phyloP scores from a whole-genome alignment of 192 early-diverging fungal genomes.

The Coemansia sp. region DNA sequence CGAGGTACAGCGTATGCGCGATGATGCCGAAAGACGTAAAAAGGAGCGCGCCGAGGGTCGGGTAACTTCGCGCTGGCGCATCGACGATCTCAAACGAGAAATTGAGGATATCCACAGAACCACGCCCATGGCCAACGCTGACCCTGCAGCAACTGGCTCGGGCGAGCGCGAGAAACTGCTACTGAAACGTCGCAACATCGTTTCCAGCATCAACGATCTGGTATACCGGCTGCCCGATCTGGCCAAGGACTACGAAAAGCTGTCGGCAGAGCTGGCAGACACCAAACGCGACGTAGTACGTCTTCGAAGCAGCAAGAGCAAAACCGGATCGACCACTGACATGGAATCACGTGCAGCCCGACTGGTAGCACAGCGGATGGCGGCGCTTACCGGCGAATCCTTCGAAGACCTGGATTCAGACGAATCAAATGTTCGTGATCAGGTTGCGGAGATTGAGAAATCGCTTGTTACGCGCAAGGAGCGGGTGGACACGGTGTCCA shows the following conservation, averaged over 20 bases:
- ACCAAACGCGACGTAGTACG: slow-evolving; percentile 13
- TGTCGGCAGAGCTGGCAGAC: slow-evolving; percentile 32
- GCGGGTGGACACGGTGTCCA: slow-evolving; percentile 30
- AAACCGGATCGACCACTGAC: slow-evolving; percentile 10
- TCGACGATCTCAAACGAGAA: slow-evolving; percentile 50
- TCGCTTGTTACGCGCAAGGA: slow-evolving; percentile 24
- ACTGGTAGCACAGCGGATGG: slow-evolving; percentile 51
- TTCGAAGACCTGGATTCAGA: slow-evolving; percentile 18
- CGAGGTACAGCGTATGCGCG: slow-evolving; percentile 10
- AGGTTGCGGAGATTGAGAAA: slow-evolving; percentile 22
- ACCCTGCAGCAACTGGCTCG: not conserved
- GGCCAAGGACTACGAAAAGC: slow-evolving; percentile 27
- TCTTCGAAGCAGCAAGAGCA: slow-evolving; percentile 4
- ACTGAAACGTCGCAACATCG: slow-evolving; percentile 27
- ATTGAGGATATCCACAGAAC: slow-evolving; percentile 42
- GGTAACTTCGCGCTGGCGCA: slow-evolving; percentile 35
- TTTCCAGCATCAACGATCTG: slow-evolving; percentile 30
- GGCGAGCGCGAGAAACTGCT: slow-evolving; percentile 20
- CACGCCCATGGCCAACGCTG: slow-evolving; percentile 7
- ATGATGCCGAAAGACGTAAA: slow-evolving; percentile 10
- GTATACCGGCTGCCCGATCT: slow-evolving; percentile 23
- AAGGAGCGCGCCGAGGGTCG: slow-evolving; percentile 40
- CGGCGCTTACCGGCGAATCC: slow-evolving; percentile 44
- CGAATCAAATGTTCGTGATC: not conserved
- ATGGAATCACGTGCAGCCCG: slow-evolving; percentile 44